Percentiles rank a stretch among this genome's conserved stretches.
These are phyloP conservation scores for Datisca glomerata DNA, from an alignment of 306 rosid species.

Conservation along the genomic window DNA sequence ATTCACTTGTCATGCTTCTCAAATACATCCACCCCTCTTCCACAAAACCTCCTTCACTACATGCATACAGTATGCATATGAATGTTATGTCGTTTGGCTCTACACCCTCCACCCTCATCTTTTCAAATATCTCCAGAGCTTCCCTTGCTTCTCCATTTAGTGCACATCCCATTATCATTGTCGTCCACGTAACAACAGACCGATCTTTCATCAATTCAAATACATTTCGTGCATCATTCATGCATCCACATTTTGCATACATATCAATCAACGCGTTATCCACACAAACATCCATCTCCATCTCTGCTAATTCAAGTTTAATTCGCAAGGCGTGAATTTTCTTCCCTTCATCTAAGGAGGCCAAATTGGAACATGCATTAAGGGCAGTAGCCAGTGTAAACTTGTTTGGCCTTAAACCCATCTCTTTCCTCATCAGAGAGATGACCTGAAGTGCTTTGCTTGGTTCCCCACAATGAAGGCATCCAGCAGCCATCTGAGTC, in stretches of 20 bases:
- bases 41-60: constrained; percentile 58
- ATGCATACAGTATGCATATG: constrained; percentile 66
- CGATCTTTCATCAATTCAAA: constrained; percentile 37
- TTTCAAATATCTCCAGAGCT: constrained; percentile 49
- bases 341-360: constrained; percentile 61
- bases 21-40: constrained; percentile 51
- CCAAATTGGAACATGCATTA: constrained; percentile 52
- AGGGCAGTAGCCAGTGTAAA: constrained; percentile 66
- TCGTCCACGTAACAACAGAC: constrained; percentile 65
- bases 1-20: constrained; percentile 38
- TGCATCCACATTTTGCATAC: constrained; percentile 76
- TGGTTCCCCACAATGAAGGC: constrained; percentile 49
- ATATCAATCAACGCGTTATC: constrained; percentile 76
- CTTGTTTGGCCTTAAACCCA: constrained; percentile 40
- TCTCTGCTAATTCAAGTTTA: constrained; percentile 50
- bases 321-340: constrained; percentile 58
- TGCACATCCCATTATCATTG: constrained; percentile 74
- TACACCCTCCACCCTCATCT: constrained; percentile 35
- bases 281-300: constrained; percentile 49
- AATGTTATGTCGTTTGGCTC: constrained; percentile 62
- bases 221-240: constrained; percentile 32
- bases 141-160: constrained; percentile 50
- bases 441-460: constrained; percentile 39
- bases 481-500: constrained; percentile 69
- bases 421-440: constrained; percentile 30